phyloP scores from a whole-genome alignment of 148 eudicot species.

The Diospyros kaki region DNA sequence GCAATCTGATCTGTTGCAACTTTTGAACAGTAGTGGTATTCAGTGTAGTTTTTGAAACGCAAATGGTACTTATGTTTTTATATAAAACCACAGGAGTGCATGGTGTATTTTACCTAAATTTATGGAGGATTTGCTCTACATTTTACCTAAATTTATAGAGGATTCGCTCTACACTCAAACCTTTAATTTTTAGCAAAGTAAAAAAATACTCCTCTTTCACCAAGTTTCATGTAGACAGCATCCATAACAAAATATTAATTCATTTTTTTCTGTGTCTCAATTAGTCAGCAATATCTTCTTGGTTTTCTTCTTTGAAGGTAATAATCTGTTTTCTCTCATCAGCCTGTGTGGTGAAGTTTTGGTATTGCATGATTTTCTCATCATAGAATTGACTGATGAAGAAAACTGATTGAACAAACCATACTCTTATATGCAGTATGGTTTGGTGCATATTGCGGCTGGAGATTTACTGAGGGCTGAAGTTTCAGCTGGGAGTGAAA shows the following conservation, averaged over 20 bases:
- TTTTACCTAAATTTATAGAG: too few species aligned
- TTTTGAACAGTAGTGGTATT: too few species aligned
- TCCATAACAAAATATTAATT: background rate
- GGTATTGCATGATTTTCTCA: slow-evolving; percentile 25
- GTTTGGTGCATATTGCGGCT: slow-evolving; percentile 94
- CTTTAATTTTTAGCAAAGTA: background rate
- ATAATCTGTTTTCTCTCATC: background rate
- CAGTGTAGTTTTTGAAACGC: too few species aligned
- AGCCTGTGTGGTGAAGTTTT: background rate
- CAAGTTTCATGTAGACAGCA: background rate
- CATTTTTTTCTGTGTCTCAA: background rate
- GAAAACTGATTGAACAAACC: slow-evolving; percentile 41
- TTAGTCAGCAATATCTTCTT: background rate
- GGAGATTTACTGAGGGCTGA: slow-evolving; percentile 91
- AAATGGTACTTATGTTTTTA: too few species aligned
- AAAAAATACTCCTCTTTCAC: background rate
- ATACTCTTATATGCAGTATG: slow-evolving; percentile 76
- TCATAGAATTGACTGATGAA: slow-evolving; percentile 28
- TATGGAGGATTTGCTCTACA: too few species aligned
- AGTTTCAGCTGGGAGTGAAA: slow-evolving; percentile 80
- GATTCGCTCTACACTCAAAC: background rate
- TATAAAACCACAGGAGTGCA: too few species aligned
- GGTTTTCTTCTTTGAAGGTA: background rate
- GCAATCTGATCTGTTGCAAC: too few species aligned
- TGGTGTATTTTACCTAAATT: too few species aligned